phyloP scores from a whole-genome alignment of 164 flowering plant genomes.

The Warburgia ugandensis region DNA sequence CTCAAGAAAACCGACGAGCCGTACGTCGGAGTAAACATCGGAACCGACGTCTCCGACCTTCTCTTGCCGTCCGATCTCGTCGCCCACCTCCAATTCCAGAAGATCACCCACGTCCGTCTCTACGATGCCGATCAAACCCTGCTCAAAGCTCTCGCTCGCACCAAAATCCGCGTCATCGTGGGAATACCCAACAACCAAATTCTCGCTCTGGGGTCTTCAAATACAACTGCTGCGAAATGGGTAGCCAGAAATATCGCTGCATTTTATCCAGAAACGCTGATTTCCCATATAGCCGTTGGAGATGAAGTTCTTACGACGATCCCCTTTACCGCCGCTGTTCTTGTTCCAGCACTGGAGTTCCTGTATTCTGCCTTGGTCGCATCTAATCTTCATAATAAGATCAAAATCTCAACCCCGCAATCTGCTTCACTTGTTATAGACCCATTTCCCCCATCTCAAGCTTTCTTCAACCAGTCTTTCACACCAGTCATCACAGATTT shows the following conservation, averaged over 20 bases:
- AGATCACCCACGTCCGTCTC: constrained; percentile 70
- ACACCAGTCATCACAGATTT: constrained; percentile 42
- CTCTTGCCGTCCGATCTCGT: constrained; percentile 55
- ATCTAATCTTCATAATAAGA: constrained; percentile 51
- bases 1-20: too few species aligned
- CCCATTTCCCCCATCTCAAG: constrained; percentile 95
- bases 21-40: constrained; percentile 79
- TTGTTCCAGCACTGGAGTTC: constrained; percentile 81
- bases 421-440: constrained; percentile 73
- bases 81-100: constrained; percentile 56
- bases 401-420: constrained; percentile 85
- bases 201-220: constrained; percentile 76
- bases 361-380: constrained; percentile 71
- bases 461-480: constrained; percentile 75
- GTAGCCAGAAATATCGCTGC: constrained; percentile 61
- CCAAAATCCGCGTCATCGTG: constrained; percentile 77
- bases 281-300: constrained; percentile 73
- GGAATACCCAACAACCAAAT: constrained; percentile 91
- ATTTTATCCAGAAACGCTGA: constrained; percentile 66
- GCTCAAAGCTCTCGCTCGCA: constrained; percentile 58
- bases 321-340: constrained; percentile 66
- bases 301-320: constrained; percentile 81
- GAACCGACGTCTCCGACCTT: constrained; percentile 63
- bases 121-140: constrained; percentile 64
- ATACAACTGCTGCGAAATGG: constrained; percentile 86